phyloP scores from a whole-genome alignment of 2,329 filamentous ascomycete genomes.

The Diaporthe ilicicola region DNA sequence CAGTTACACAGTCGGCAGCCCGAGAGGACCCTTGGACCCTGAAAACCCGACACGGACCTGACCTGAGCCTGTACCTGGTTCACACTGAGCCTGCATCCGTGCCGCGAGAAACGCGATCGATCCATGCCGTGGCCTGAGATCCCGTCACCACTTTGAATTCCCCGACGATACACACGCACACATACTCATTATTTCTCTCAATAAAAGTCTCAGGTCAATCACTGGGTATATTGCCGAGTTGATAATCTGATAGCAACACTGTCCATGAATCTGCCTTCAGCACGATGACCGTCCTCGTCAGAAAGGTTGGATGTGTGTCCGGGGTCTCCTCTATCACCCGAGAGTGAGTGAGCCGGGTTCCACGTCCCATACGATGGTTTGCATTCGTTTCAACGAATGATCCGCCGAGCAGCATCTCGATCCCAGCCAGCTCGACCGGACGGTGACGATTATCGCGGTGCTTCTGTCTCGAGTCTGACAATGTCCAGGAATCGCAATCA shows the following conservation, averaged over 20 bases:
- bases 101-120: not conserved
- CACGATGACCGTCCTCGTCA: not conserved
- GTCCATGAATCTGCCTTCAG: not conserved
- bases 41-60: not conserved
- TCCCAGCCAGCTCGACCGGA: not conserved
- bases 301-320: not conserved
- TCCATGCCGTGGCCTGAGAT: not conserved
- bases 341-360: not conserved
- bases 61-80: not conserved
- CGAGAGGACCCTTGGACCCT: slow-evolving; percentile 16
- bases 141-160: not conserved
- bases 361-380: not conserved
- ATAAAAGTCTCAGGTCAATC: not conserved
- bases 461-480: not conserved
- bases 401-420: not conserved
- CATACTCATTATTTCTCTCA: not conserved
- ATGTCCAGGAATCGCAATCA: not conserved
- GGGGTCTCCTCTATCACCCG: not conserved
- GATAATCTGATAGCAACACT: not conserved
- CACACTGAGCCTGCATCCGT: not conserved
- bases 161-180: not conserved
- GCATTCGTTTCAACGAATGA: not conserved
- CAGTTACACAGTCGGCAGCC: not conserved
- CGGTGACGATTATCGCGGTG: not conserved
- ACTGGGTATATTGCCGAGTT: not conserved